A percentile compares a stretch with the other conserved stretches of the same genome.
Conservation (phyloP, 495 filamentous ascomycete genomes). For the Coniosporium apollinis region DNA sequence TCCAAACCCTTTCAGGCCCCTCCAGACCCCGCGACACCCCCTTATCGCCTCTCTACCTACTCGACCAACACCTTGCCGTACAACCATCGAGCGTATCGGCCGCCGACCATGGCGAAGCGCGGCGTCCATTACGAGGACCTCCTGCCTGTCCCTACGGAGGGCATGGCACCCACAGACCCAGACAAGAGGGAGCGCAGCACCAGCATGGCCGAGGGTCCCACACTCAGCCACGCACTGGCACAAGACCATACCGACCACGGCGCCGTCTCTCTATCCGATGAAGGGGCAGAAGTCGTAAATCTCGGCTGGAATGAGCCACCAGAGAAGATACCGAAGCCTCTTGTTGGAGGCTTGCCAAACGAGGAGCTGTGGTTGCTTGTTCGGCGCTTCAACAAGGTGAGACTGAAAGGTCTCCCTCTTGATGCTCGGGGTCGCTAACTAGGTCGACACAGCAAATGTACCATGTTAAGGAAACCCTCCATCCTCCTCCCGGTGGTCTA, state of each 20-base stretch:
- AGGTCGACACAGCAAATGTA: conserved; percentile 74
- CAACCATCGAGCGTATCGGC: too few relatives aligned
- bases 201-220: conserved; percentile 15
- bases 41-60: too few relatives aligned
- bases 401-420: too few relatives aligned
- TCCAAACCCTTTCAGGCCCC: too few relatives aligned
- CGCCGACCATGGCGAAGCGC: conserved; percentile 9
- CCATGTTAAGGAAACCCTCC: conserved; percentile 54
- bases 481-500: conserved; percentile 38
- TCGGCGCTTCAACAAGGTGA: conserved; percentile 69
- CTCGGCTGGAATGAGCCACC: conserved; percentile 57
- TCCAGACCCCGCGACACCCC: too few relatives aligned
- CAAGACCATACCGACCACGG: conserved; percentile 9
- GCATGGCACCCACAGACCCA: conserved; percentile 8
- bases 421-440: too few relatives aligned
- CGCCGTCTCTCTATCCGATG: conserved; percentile 25
- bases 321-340: conserved; percentile 37
- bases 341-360: conserved; percentile 62
- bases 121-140: conserved; percentile 21
- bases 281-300: conserved; percentile 41
- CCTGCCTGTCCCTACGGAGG: conserved; percentile 17
- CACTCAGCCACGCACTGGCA: conserved; percentile 24
- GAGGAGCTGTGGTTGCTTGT: conserved; percentile 72
- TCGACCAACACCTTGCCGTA: too few relatives aligned
- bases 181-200: conserved; percentile 12